Conservation (phyloP, 1,284 basidiomycete genomes). For the Salmacisia buchloeana region DNA sequence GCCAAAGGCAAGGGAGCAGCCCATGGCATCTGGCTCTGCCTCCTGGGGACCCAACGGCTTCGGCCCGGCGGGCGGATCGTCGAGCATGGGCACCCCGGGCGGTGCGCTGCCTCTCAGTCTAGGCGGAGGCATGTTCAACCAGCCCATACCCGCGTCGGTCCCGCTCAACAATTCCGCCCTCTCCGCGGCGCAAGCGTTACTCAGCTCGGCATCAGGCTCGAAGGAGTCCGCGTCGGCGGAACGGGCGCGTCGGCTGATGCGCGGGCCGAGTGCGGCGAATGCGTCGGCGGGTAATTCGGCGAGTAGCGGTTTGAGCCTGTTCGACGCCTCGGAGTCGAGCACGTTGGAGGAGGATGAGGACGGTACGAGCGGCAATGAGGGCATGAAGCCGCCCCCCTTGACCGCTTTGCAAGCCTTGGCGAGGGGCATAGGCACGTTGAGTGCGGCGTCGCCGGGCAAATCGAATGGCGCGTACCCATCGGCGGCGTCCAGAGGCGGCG, state of each 20-base stretch:
- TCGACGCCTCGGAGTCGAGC: neutral
- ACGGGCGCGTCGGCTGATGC: neutral
- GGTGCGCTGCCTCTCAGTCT: neutral
- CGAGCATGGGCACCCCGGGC: neutral
- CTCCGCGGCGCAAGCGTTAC: neutral
- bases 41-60: neutral
- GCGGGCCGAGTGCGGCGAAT: neutral
- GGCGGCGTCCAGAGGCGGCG: neutral
- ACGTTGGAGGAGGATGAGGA: neutral
- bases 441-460: no score
- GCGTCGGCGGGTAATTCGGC: constrained; percentile 4
- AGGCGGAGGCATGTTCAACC: neutral
- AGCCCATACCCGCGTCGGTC: neutral
- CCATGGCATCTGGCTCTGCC: neutral
- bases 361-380: neutral
- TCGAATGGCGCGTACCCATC: no score
- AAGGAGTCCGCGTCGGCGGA: no score
- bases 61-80: neutral
- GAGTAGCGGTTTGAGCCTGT: constrained; percentile 1
- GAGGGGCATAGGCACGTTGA: no score
- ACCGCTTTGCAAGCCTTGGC: no score
- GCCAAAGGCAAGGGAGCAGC: neutral
- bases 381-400: no score
- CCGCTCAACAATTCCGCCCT: neutral
- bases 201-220: neutral